phyloP scores from a whole-genome alignment of 2,329 filamentous ascomycete species.

The Aspergillus sclerotialis region DNA sequence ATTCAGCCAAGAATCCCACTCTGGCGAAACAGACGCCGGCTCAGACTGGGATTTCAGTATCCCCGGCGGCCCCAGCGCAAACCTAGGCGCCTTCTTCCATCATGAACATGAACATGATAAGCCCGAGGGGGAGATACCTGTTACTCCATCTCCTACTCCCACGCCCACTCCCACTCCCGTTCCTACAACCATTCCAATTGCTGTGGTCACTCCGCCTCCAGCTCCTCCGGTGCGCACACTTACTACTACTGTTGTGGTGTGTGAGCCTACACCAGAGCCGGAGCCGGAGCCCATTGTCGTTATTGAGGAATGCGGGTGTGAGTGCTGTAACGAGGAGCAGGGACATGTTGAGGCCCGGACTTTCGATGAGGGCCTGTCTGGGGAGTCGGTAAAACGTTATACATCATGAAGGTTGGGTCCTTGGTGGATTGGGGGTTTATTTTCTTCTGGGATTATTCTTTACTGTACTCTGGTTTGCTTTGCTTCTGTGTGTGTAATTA shows the following conservation, averaged over 20 bases:
- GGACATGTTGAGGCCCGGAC: too few species aligned
- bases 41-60: slow-evolving; percentile 6
- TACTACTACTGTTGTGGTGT: background rate
- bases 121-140: slow-evolving; percentile 9
- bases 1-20: too few species aligned
- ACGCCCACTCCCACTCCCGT: slow-evolving; percentile 7
- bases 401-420: too few species aligned
- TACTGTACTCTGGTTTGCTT: too few species aligned
- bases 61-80: slow-evolving; percentile 19
- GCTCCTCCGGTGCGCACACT: background rate
- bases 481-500: too few species aligned
- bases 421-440: too few species aligned
- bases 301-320: background rate
- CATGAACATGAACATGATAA: slow-evolving; percentile 10
- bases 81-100: slow-evolving; percentile 13
- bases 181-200: slow-evolving; percentile 9
- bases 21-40: slow-evolving; percentile 1
- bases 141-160: slow-evolving; percentile 8
- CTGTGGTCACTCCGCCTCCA: background rate
- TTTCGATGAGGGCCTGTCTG: too few species aligned
- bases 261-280: slow-evolving; percentile 4
- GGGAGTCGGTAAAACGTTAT: too few species aligned
- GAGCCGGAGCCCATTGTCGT: slow-evolving; percentile 1
- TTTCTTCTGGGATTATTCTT: too few species aligned
- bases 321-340: background rate